Evolutionary conservation across 441 rosid species (phyloP).

Genomic region (Breynia disticha): DNA sequence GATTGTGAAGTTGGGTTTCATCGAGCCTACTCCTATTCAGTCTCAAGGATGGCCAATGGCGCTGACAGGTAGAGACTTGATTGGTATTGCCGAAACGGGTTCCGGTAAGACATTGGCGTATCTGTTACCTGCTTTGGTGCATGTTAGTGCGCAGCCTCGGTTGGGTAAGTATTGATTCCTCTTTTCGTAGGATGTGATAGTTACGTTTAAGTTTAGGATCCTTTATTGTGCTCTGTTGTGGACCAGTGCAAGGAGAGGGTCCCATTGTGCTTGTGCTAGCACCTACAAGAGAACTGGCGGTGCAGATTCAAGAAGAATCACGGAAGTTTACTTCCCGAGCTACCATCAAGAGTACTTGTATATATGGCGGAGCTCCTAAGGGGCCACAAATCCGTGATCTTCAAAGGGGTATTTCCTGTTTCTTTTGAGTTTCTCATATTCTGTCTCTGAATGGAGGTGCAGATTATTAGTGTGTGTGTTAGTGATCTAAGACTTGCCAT

Average conservation of each 20-base stretch:
- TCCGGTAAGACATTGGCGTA: slow-evolving; percentile 97
- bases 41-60: slow-evolving; percentile 99
- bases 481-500: slow-evolving; percentile 8
- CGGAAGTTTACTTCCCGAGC: slow-evolving; percentile 55
- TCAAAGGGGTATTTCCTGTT: slow-evolving; percentile 51
- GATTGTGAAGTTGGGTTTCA: slow-evolving; percentile 75
- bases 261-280: slow-evolving; percentile 82
- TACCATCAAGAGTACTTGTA: slow-evolving; percentile 72
- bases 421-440: slow-evolving; percentile 2
- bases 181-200: neutral
- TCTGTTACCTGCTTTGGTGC: slow-evolving; percentile 86
- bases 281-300: slow-evolving; percentile 94
- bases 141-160: slow-evolving; percentile 84
- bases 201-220: neutral
- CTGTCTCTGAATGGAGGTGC: neutral
- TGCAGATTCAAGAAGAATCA: slow-evolving; percentile 93
- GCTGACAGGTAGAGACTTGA: slow-evolving; percentile 78
- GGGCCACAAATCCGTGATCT: slow-evolving; percentile 98
- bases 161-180: slow-evolving; percentile 42
- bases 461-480: slow-evolving; percentile 4
- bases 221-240: neutral
- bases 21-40: slow-evolving; percentile 93
- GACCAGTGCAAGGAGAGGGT: slow-evolving; percentile 70
- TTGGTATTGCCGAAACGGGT: slow-evolving; percentile 97
- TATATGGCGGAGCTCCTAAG: slow-evolving; percentile 96